A percentile compares a stretch with the other conserved stretches of the same genome.
These are phyloP conservation scores for Myriosclerotinia scirpicola DNA, from an alignment of 2,329 filamentous ascomycete genomes.

Conservation along the genomic window DNA sequence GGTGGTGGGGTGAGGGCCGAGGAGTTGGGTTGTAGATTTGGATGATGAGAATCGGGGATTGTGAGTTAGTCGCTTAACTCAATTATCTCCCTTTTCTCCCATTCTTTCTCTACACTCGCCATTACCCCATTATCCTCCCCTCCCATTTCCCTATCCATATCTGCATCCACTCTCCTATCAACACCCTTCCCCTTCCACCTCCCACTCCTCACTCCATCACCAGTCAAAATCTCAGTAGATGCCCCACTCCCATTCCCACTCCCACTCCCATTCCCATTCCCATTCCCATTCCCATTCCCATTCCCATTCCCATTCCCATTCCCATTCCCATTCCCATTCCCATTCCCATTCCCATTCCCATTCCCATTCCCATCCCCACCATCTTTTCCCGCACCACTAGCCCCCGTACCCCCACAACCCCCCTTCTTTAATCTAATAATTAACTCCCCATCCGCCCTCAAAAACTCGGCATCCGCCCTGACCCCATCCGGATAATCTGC, in stretches of 20 bases:
- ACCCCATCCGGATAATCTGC: constrained; percentile 18
- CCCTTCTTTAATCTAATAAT: constrained; percentile 9
- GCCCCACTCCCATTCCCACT: not conserved
- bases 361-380: not conserved
- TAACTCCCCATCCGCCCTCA: constrained; percentile 21
- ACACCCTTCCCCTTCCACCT: constrained; percentile 16
- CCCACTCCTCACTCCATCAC: not conserved
- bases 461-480: constrained; percentile 17
- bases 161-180: not conserved
- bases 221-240: not conserved
- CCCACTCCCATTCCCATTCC: not conserved
- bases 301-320: not conserved
- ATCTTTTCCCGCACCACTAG: not conserved
- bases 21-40: not conserved
- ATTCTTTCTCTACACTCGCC: not conserved
- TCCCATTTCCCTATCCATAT: not conserved
- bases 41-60: not conserved
- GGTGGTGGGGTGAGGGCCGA: not conserved
- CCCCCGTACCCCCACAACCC: not conserved
- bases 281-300: not conserved
- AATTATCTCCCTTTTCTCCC: not conserved
- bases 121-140: not conserved
- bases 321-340: not conserved
- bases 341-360: not conserved
- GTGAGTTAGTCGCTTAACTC: constrained; percentile 6